A percentile compares a stretch with the other conserved stretches of the same genome.
phyloP scores from a whole-genome alignment of 768 basidiomycete species.

The Cystofilobasidium capitatum region DNA sequence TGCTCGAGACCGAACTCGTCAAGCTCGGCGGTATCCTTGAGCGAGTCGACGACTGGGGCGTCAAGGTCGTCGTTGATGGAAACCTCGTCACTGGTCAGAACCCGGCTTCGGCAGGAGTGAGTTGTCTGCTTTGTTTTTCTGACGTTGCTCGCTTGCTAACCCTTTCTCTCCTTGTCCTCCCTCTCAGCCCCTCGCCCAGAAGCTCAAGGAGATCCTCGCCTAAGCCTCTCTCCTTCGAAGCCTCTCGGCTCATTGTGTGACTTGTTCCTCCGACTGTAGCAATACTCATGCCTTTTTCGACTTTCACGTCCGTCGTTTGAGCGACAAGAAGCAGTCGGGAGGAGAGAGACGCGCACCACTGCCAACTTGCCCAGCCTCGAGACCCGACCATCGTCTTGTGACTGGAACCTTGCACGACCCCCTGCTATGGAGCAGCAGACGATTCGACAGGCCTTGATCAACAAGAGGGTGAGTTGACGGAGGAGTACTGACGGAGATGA shows the following conservation, averaged over 20 bases:
- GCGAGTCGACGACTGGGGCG: conserved; percentile 52
- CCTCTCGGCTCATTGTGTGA: too few species aligned
- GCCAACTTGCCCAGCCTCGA: too few species aligned
- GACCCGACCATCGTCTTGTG: too few species aligned
- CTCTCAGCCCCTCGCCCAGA: conserved; percentile 2
- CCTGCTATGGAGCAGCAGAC: too few species aligned
- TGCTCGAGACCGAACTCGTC: conserved; percentile 47
- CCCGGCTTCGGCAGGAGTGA: neutral
- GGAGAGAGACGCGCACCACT: too few species aligned
- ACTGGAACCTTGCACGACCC: too few species aligned
- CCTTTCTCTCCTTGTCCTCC: neutral
- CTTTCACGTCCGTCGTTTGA: too few species aligned
- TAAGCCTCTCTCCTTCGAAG: neutral
- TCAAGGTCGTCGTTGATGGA: conserved; percentile 43
- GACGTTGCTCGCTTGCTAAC: neutral
- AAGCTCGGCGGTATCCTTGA: conserved; percentile 44
- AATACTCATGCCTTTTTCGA: neutral
- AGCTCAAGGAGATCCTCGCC: conserved; percentile 1
- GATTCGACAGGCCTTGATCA: too few species aligned
- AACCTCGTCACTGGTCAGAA: conserved; percentile 23
- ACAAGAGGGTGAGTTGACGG: too few species aligned
- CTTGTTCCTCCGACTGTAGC: neutral
- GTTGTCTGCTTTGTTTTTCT: neutral
- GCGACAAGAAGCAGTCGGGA: too few species aligned
- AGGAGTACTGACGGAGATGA: too few species aligned